phyloP scores from a whole-genome alignment of 1,139 yeast genomes.

The Blastobotrys petasosporus region DNA sequence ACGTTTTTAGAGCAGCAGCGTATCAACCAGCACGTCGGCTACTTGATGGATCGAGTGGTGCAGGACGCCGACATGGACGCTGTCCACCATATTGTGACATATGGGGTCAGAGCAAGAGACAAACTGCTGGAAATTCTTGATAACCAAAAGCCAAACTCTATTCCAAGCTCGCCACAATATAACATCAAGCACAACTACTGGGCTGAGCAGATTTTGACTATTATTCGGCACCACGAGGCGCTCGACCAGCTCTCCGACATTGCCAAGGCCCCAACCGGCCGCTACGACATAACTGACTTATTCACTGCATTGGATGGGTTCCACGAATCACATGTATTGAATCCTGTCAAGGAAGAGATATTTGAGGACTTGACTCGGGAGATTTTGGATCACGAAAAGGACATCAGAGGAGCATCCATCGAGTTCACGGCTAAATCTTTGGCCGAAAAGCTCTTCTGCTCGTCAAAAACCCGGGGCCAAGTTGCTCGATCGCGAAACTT shows the following conservation, averaged over 20 bases:
- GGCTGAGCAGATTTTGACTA: constrained; percentile 8
- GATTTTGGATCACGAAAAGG: background rate
- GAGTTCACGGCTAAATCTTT: constrained; percentile 4
- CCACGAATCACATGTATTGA: constrained; percentile 9
- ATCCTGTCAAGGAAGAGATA: constrained; percentile 12
- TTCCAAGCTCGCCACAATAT: background rate
- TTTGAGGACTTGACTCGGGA: constrained; percentile 9
- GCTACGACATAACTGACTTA: constrained; percentile 5
- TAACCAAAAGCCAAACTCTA: constrained; percentile 4
- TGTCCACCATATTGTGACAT: constrained; percentile 2
- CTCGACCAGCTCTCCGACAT: constrained; percentile 7
- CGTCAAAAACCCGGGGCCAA: constrained; percentile 1
- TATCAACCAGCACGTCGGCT: constrained; percentile 9
- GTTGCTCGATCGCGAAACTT: constrained; percentile 1
- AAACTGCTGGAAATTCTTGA: constrained; percentile 8
- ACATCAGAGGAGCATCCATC: background rate
- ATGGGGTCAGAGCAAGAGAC: constrained; percentile 11
- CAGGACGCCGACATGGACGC: background rate
- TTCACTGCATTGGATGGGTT: constrained; percentile 11
- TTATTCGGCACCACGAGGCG: constrained; percentile 10
- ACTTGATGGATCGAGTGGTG: constrained; percentile 1
- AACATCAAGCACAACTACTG: constrained; percentile 1
- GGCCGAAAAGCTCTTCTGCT: constrained; percentile 7
- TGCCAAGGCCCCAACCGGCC: constrained; percentile 2
- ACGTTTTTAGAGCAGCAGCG: constrained; percentile 8